Evolutionary conservation across 2,329 filamentous ascomycete genomes (phyloP).

Genomic region (Fusarium sterilihyphosum): DNA sequence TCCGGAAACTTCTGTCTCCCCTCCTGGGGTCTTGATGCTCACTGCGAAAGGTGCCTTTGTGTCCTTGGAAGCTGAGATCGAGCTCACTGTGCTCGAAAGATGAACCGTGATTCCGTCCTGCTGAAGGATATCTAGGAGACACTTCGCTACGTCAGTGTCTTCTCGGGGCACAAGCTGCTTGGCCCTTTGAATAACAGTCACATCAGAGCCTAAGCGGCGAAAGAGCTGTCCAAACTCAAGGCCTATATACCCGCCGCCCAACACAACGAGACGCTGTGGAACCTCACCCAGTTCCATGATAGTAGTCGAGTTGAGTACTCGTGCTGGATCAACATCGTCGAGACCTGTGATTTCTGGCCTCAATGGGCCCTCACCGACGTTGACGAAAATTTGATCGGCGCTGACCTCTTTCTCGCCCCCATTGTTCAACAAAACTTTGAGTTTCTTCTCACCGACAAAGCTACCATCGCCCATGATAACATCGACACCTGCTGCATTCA

Average conservation of each 20-base stretch:
- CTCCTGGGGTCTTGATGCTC: slow-evolving; percentile 29
- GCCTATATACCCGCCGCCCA: slow-evolving; percentile 64
- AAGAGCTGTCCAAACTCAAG: slow-evolving; percentile 65
- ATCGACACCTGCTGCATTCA: slow-evolving; percentile 54
- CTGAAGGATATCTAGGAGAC: slow-evolving; percentile 53
- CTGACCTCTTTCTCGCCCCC: slow-evolving; percentile 48
- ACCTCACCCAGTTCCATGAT: slow-evolving; percentile 58
- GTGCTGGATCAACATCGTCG: slow-evolving; percentile 46
- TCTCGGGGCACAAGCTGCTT: slow-evolving; percentile 56
- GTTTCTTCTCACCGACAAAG: slow-evolving; percentile 53
- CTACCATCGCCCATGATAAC: slow-evolving; percentile 56
- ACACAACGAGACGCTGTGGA: slow-evolving; percentile 58
- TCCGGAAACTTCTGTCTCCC: slow-evolving; percentile 45
- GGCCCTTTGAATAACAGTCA: slow-evolving; percentile 58
- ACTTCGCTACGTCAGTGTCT: slow-evolving; percentile 58
- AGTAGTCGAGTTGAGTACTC: slow-evolving; percentile 58
- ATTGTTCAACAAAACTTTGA: slow-evolving; percentile 48
- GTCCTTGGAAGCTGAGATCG: slow-evolving; percentile 31
- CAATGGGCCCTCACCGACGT: slow-evolving; percentile 56
- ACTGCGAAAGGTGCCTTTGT: slow-evolving; percentile 28
- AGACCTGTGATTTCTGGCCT: slow-evolving; percentile 51
- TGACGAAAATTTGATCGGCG: slow-evolving; percentile 57
- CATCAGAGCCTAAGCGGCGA: slow-evolving; percentile 58
- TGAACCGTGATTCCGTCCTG: slow-evolving; percentile 58
- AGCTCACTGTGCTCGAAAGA: slow-evolving; percentile 48